Conservation (phyloP, 257 asterid genomes). For the Solanum lycopersicoides region DNA sequence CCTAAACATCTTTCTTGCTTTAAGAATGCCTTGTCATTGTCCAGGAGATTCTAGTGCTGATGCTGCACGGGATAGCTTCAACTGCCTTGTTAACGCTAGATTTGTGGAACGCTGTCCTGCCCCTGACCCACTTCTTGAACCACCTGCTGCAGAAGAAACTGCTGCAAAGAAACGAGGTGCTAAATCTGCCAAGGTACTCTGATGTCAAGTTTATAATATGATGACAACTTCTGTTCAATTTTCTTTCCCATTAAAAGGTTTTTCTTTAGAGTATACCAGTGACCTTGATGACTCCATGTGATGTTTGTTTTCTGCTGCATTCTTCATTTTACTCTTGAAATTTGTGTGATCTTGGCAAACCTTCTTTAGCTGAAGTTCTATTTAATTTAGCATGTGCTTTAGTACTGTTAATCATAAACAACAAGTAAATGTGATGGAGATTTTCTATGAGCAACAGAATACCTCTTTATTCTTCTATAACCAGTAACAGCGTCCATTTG, state of each 20-base stretch:
- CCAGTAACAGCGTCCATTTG: not conserved
- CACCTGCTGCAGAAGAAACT: conserved; percentile 43
- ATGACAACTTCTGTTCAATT: not conserved
- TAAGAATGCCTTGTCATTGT: not conserved
- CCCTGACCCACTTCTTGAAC: conserved; percentile 65
- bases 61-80: conserved; percentile 38
- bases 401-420: not conserved
- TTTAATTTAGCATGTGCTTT: not conserved
- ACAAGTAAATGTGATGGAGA: not conserved
- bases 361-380: not conserved
- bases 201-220: not conserved
- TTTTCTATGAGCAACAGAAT: not conserved
- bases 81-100: conserved; percentile 48
- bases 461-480: not conserved
- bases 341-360: not conserved
- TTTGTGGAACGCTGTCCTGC: conserved; percentile 88
- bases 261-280: not conserved
- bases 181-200: conserved; percentile 45
- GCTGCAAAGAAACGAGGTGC: conserved; percentile 35
- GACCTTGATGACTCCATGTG: not conserved
- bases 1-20: not conserved
- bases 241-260: not conserved
- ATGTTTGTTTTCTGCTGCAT: not conserved
- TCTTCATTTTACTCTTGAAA: not conserved
- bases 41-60: conserved; percentile 43